Conservation (phyloP, 805 yeast genomes). For the Starmerella stellata region DNA sequence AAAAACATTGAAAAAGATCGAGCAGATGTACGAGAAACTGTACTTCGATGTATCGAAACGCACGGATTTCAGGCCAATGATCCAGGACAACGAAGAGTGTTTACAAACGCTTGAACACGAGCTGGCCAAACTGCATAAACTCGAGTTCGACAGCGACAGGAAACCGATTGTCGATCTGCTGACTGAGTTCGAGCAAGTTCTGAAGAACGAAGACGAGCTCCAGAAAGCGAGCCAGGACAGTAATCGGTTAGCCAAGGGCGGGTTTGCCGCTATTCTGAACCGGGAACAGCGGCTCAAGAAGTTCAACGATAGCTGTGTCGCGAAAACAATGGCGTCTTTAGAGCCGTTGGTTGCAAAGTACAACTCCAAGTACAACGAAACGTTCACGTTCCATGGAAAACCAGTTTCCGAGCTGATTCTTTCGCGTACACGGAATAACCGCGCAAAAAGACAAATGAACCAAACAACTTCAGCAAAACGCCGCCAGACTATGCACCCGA, state of each 20-base stretch:
- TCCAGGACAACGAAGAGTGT: not conserved
- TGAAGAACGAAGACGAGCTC: constrained; percentile 38
- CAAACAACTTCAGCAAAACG: not conserved
- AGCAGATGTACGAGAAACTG: constrained; percentile 5
- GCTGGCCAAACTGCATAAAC: not conserved
- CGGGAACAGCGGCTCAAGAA: constrained; percentile 67
- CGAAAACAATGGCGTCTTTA: constrained; percentile 39
- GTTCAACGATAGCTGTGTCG: constrained; percentile 47
- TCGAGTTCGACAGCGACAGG: not conserved
- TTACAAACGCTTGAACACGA: not conserved
- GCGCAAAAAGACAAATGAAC: not conserved
- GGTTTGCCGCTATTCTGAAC: constrained; percentile 26
- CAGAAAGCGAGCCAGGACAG: constrained; percentile 63
- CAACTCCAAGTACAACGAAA: not conserved
- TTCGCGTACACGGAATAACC: not conserved
- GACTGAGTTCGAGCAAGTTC: not conserved
- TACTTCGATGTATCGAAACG: constrained; percentile 2
- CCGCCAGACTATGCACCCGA: not conserved
- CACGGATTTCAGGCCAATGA: not conserved
- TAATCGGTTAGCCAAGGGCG: constrained; percentile 29
- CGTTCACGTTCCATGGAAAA: not conserved
- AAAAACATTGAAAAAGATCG: not conserved
- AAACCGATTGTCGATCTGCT: constrained; percentile 1
- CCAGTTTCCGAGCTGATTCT: not conserved
- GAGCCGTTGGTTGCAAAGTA: constrained; percentile 21